Base-by-base conservation (phyloP, 177 flowering plant genomes). In the Vitis hybrid region DNA sequence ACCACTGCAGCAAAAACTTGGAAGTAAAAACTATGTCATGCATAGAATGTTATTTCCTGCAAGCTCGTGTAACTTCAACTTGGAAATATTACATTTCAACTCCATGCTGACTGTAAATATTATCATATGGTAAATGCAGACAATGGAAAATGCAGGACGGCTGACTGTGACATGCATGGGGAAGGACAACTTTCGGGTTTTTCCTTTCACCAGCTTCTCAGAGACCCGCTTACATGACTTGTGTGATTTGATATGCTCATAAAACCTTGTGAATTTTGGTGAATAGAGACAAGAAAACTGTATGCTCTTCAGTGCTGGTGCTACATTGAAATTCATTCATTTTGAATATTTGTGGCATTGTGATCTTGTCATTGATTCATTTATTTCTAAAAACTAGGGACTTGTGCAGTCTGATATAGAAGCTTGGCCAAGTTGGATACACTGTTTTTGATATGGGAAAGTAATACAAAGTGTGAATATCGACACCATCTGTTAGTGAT, bases 161-260 rank as follows among this genome's bases (percentile, higher is more conserved):
- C 71, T 87, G 77, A 89, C 87, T 11, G 71, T 91, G 73, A 90
- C 90, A 1, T 91, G 98, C 71, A 73, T 60, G 60, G 55, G 3
- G 31, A 88, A 81, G 57, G 92, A 79, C 70, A 83, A 76, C 15
- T 93, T 81, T 75, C 81, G 75, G 69, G 74, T 77, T 19, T 78
- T 80, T 60, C 89, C 90, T 15, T 87, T 64, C 75, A 76, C 86
- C 51, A 77, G 80, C 70, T 74, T 93, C 20, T 84, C 91, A 14
- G 74, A 73, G 60, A 77, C 84, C 59, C 86, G 96, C 76, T 73
- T 81, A 33, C 70, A 72, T 15, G 98, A 93, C 78, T 67, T 91
- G 82, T 93, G 97, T 81, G 74, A 74, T 74, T 71, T 86, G 67
- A 76, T 88, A 62, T 92, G 97, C 77, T 82, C 86, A 60, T 86